These are phyloP conservation scores for Leersia perrieri DNA, from an alignment of 176 grass and related monocot species.

Conservation along the genomic window DNA sequence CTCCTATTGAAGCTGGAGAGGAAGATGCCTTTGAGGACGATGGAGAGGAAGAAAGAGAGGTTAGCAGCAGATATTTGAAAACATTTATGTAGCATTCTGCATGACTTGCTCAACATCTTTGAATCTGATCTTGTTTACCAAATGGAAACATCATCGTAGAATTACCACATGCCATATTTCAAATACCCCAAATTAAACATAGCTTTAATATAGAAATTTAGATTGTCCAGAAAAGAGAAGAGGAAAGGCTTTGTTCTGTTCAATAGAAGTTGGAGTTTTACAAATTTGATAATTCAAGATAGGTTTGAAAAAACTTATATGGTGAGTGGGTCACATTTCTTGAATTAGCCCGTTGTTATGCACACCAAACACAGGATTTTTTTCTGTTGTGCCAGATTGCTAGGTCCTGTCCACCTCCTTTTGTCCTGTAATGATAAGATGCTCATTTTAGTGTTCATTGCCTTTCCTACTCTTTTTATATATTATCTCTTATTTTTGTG, in stretches of 20 bases:
- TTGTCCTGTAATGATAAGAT: background rate
- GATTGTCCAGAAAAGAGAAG: background rate
- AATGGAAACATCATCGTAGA: background rate
- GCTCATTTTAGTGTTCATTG: background rate
- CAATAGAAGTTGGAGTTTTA: background rate
- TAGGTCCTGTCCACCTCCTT: background rate
- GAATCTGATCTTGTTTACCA: constrained; percentile 7
- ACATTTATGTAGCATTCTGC: background rate
- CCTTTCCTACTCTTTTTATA: background rate
- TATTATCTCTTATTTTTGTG: background rate
- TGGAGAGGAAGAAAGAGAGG: constrained; percentile 96
- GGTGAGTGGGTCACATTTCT: background rate
- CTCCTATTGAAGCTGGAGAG: constrained; percentile 61
- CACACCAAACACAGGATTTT: background rate
- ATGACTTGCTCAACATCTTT: background rate
- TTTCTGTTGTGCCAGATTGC: background rate
- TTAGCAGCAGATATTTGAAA: constrained; percentile 27
- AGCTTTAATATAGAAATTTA: background rate
- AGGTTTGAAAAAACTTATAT: background rate
- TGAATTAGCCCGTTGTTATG: background rate
- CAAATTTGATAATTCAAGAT: background rate
- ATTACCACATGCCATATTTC: background rate
- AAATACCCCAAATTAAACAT: background rate
- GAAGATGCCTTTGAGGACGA: constrained; percentile 78
- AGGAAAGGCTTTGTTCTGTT: background rate